These are phyloP conservation scores for Penicillium roqueforti DNA, from an alignment of 495 filamentous ascomycete genomes.

Conservation along the genomic window DNA sequence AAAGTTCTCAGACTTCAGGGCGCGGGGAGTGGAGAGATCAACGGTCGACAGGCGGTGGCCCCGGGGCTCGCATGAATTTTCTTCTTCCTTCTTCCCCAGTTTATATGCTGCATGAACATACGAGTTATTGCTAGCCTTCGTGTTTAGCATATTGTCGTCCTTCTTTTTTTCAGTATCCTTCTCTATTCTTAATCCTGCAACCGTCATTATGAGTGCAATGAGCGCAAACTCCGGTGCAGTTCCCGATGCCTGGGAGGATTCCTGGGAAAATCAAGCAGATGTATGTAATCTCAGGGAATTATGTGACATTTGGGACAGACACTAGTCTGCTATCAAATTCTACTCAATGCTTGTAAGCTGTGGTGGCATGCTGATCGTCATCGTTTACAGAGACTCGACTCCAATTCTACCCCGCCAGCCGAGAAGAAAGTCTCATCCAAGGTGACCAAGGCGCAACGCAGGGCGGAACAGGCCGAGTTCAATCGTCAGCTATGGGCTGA, in stretches of 20 bases:
- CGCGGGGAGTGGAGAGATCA: constrained; percentile 17
- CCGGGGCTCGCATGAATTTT: constrained; percentile 21
- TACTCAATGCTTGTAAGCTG: background rate
- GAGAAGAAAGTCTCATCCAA: constrained; percentile 50
- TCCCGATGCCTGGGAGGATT: constrained; percentile 86
- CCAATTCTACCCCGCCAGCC: constrained; percentile 31
- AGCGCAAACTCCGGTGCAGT: constrained; percentile 46
- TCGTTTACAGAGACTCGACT: constrained; percentile 35
- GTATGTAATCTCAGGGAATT: constrained; percentile 34
- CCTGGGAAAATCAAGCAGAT: constrained; percentile 80
- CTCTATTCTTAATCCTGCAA: background rate
- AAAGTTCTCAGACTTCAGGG: constrained; percentile 1
- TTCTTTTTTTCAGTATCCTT: background rate
- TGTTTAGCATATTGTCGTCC: constrained; percentile 1
- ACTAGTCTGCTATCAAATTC: background rate
- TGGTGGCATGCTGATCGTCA: constrained; percentile 11
- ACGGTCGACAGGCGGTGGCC: constrained; percentile 26
- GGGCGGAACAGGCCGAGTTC: constrained; percentile 73
- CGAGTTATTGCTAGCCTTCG: background rate
- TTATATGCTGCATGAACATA: constrained; percentile 17
- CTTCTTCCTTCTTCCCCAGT: constrained; percentile 16
- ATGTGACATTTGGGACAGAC: background rate
- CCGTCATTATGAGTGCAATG: constrained; percentile 36
- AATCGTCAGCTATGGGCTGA: constrained; percentile 85
- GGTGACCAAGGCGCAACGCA: constrained; percentile 68